These are phyloP conservation scores for Lycium ferocissimum DNA, from an alignment of 257 asterid genomes.

Conservation along the genomic window DNA sequence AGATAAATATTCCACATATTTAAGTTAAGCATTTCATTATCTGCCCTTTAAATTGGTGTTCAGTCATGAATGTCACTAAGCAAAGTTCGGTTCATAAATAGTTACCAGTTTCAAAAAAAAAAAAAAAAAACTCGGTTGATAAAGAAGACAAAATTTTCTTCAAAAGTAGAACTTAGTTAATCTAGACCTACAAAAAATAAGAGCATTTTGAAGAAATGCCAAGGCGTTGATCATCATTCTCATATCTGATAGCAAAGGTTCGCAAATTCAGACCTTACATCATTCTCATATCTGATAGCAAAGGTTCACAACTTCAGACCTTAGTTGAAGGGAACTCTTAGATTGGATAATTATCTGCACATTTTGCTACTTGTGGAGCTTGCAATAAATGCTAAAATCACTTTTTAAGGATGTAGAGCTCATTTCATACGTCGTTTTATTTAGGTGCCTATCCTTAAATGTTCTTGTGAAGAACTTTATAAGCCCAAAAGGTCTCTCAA, in stretches of 20 bases:
- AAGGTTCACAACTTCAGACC: background rate
- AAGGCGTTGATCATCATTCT: slow-evolving; percentile 4
- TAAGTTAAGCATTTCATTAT: background rate
- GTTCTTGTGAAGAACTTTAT: background rate
- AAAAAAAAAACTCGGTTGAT: background rate
- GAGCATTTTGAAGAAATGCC: slow-evolving; percentile 22
- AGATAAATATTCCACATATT: background rate
- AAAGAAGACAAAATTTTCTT: slow-evolving; percentile 1
- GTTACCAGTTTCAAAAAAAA: too few species aligned
- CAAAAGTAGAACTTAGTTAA: background rate
- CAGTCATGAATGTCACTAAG: background rate
- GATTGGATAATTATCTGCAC: background rate
- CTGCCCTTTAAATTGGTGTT: background rate
- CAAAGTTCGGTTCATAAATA: background rate
- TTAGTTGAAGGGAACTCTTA: slow-evolving; percentile 14
- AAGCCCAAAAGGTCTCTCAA: background rate
- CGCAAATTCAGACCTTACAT: background rate
- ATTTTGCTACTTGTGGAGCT: background rate
- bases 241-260: background rate
- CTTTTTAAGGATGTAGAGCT: background rate
- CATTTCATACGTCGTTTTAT: background rate
- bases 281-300: background rate
- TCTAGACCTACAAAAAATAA: background rate
- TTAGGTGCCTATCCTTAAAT: slow-evolving; percentile 8
- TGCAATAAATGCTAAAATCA: background rate